Evolutionary conservation across 2,329 filamentous ascomycete species (phyloP).

Genomic region (Cryphonectria naterciae): DNA sequence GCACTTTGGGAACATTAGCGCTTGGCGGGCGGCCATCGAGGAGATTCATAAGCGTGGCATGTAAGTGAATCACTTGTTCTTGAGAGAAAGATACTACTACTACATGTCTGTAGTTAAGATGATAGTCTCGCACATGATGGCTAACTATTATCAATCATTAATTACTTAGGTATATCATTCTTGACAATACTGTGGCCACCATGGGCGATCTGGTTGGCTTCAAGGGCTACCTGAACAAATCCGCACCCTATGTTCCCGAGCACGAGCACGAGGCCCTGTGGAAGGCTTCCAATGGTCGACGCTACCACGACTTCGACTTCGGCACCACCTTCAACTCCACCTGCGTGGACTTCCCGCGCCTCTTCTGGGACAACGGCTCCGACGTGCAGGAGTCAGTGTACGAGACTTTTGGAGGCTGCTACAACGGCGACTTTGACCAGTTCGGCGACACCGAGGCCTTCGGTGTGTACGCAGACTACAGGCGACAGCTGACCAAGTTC

Average conservation of each 20-base stretch:
- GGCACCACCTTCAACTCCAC: conserved; percentile 55
- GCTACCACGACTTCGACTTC: conserved; percentile 61
- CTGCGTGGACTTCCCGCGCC: conserved; percentile 58
- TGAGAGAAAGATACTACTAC: no score
- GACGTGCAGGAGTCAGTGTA: conserved; percentile 52
- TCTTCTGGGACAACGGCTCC: conserved; percentile 62
- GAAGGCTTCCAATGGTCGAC: conserved; percentile 49
- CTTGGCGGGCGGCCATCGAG: conserved; percentile 60
- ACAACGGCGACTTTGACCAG: conserved; percentile 41
- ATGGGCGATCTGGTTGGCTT: conserved; percentile 65
- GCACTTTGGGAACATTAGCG: conserved; percentile 62
- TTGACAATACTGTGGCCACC: conserved; percentile 69
- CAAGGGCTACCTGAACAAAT: conserved; percentile 60
- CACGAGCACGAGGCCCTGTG: conserved; percentile 60
- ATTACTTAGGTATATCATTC: conserved; percentile 39
- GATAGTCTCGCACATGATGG: not conserved
- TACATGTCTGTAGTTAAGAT: no score
- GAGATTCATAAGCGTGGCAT: conserved; percentile 65
- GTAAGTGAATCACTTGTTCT: conserved; percentile 51
- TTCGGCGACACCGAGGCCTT: conserved; percentile 68
- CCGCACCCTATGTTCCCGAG: conserved; percentile 55
- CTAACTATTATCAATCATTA: not conserved
- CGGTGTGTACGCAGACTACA: conserved; percentile 64
- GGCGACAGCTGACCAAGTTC: conserved; percentile 68
- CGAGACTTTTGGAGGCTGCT: conserved; percentile 55